A percentile compares a stretch with the other conserved stretches of the same genome.
Conservation (phyloP, 75 land plant genomes). For the Adiantum capillusveneris region DNA sequence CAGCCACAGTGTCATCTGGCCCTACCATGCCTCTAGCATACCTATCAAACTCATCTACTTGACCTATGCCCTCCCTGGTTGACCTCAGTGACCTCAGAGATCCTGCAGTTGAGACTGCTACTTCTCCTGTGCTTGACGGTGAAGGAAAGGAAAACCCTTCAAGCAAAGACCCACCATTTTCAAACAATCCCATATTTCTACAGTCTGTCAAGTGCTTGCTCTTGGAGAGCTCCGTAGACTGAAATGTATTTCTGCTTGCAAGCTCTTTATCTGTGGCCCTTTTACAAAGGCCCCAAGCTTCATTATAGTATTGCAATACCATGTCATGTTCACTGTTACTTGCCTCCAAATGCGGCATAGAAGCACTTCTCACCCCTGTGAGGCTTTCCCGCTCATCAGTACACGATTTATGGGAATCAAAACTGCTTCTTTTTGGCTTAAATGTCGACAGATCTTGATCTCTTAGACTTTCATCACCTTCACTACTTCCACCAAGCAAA, state of each 20-base stretch:
- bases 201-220: background rate
- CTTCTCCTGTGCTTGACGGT: constrained; percentile 22
- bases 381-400: background rate
- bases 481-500: constrained; percentile 17
- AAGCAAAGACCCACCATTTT: background rate
- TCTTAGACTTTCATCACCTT: constrained; percentile 31
- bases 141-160: constrained; percentile 31
- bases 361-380: background rate
- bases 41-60: constrained; percentile 3
- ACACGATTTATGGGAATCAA: background rate
- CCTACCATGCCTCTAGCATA: background rate
- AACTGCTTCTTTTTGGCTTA: constrained; percentile 1
- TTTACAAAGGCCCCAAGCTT: constrained; percentile 11
- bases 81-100: constrained; percentile 26
- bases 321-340: constrained; percentile 5
- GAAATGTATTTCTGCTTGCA: background rate
- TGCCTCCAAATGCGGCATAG: constrained; percentile 17
- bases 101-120: constrained; percentile 23
- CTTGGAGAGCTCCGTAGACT: background rate
- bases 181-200: background rate
- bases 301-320: constrained; percentile 22
- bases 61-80: constrained; percentile 12
- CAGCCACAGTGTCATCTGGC: constrained; percentile 24
- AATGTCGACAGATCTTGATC: constrained; percentile 17
- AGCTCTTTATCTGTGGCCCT: background rate